These are phyloP conservation scores for Balakata baccata DNA, from an alignment of 345 rosid species.

Conservation along the genomic window DNA sequence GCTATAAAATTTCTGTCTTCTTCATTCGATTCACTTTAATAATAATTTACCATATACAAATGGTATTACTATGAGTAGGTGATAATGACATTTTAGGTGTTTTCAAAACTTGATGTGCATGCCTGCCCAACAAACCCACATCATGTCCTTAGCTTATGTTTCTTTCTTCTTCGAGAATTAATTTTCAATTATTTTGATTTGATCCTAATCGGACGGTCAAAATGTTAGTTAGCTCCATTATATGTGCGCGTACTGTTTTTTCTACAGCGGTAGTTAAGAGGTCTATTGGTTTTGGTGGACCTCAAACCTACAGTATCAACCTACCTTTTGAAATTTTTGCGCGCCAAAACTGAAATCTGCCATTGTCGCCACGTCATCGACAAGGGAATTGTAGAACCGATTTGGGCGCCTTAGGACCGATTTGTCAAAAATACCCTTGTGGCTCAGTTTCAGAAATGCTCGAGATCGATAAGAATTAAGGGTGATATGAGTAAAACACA, in stretches of 20 bases:
- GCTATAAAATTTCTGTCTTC: too few species aligned
- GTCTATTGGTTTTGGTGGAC: constrained; percentile 14
- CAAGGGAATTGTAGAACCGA: neutral
- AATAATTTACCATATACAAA: too few species aligned
- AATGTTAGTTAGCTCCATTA: too few species aligned
- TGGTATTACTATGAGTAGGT: neutral
- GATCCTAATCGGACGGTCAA: neutral
- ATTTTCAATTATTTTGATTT: neutral
- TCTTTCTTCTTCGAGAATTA: neutral
- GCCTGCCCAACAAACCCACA: constrained; percentile 17
- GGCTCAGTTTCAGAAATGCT: neutral
- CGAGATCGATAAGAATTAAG: neutral
- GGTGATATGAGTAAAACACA: constrained; percentile 21
- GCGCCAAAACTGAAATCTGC: constrained; percentile 24
- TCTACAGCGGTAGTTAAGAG: neutral
- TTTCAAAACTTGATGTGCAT: constrained; percentile 31
- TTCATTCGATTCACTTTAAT: too few species aligned
- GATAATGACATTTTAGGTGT: neutral
- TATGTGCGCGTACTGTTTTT: too few species aligned
- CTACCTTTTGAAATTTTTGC: constrained; percentile 21
- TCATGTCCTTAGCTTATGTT: constrained; percentile 17
- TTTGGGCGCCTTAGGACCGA: neutral
- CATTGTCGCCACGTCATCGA: neutral
- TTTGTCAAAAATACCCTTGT: constrained; percentile 2
- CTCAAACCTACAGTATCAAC: constrained; percentile 3